Conservation (phyloP, 768 basidiomycete species). For the Phylloporus sp. region DNA sequence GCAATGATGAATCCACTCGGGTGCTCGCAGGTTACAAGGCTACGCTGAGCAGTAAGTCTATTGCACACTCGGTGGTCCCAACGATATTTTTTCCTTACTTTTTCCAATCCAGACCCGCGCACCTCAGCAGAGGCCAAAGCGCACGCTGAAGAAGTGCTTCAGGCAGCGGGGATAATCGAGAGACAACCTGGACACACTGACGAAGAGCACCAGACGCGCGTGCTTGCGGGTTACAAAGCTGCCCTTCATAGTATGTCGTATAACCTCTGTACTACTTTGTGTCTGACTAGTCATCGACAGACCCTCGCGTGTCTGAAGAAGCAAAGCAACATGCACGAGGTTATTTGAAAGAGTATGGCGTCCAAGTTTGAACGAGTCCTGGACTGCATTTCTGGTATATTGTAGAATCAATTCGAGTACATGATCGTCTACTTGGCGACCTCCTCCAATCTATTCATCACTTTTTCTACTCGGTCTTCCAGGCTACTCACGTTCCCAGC, state of each 20-base stretch:
- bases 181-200: conserved; percentile 27
- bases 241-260: conserved; percentile 41
- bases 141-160: conserved; percentile 51
- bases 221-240: conserved; percentile 55
- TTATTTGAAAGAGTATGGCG: conserved; percentile 32
- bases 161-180: conserved; percentile 38
- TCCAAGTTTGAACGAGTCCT: conserved; percentile 8
- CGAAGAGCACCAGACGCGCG: conserved; percentile 41
- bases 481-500: conserved; percentile 71
- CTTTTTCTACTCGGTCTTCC: conserved; percentile 49
- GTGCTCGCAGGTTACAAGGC: conserved; percentile 48
- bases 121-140: conserved; percentile 47
- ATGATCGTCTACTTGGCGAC: conserved; percentile 18
- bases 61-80: background rate
- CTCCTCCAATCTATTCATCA: conserved; percentile 42
- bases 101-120: conserved; percentile 31
- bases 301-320: conserved; percentile 42
- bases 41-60: conserved; percentile 38
- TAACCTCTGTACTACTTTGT: too few relatives aligned
- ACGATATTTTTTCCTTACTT: too few relatives aligned
- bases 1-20: conserved; percentile 7
- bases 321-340: conserved; percentile 47
- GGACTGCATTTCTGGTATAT: background rate
- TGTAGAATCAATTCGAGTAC: conserved; percentile 1
- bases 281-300: conserved; percentile 22